Base-by-base conservation (phyloP, 805 yeast genomes). In the Vanderwaltozyma tropicalis region DNA sequence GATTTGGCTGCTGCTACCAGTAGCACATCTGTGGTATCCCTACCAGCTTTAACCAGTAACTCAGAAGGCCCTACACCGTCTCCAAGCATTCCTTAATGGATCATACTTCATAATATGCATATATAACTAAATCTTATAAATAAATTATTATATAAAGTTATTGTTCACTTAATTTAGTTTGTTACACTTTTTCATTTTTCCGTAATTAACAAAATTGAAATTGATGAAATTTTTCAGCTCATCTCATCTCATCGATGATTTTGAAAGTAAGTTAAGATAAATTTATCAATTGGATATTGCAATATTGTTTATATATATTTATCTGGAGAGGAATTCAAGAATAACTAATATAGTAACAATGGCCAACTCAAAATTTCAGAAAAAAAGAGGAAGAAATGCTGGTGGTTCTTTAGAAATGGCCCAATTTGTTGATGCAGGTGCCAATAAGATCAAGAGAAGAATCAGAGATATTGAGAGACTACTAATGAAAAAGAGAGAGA, bases 391-490 rank as follows among this genome's bases (percentile, higher is more conserved):
- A 5, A 49, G 37, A 28, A 31, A 44, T 12, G 32, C 42, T 17
- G 56, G 55, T 7, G 26, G 52, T 18, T 49, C 59, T 13, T 33
- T 71, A 41, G 55, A 61, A 67, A 50, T 61, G 44, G 58, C 63
- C 6, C 54, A 54, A 22, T 59, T 58, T 12, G 34, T 62, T 8
- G 63, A 62, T 30, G 60, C 66, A 1, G 67, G 67, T 14, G 48
- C 64, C 3, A 54, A 82, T 29, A 81, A 79, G 49, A 71, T 86
- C 45, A 84, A 78, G 60, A 86, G 81, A 67, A 82, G 81, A 62
- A 83, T 89, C 44, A 76, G 97, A 64, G 95, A 89, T 57, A 68
- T 86, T 28, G 80, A 81, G 50, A 71, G 96, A 48, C 63, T 83
- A 15, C 64, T 89, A 42, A 52, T 49, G 15, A 68, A 67, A 40